phyloP scores from a whole-genome alignment of 768 basidiomycete genomes.

The Phylloporus rhodoxanthus region DNA sequence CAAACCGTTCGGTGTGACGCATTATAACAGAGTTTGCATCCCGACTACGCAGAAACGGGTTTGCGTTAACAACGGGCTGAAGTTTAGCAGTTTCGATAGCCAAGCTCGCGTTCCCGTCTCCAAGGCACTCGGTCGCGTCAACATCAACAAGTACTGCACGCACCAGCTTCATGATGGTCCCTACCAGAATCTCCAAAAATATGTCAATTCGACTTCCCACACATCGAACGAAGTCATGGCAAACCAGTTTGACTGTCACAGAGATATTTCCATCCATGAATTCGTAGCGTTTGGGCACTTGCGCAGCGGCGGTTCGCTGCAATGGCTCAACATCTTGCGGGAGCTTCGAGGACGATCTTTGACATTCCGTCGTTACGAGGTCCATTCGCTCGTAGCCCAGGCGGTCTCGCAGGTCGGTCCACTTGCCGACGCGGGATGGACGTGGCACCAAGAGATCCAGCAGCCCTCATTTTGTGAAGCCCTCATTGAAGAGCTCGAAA shows the following conservation, averaged over 20 bases:
- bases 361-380: slow-evolving; percentile 35
- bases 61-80: slow-evolving; percentile 32
- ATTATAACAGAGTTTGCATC: slow-evolving; percentile 12
- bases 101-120: slow-evolving; percentile 10
- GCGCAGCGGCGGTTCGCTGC: slow-evolving; percentile 40
- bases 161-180: slow-evolving; percentile 27
- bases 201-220: slow-evolving; percentile 33
- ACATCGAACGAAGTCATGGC: slow-evolving; percentile 42
- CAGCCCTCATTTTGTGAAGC: slow-evolving; percentile 30
- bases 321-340: slow-evolving; percentile 48
- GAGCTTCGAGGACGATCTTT: slow-evolving; percentile 38
- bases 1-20: slow-evolving; percentile 15
- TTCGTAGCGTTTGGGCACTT: slow-evolving; percentile 40
- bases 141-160: slow-evolving; percentile 26
- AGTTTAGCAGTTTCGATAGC: slow-evolving; percentile 28
- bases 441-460: slow-evolving; percentile 39
- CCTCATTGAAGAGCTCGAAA: slow-evolving; percentile 34
- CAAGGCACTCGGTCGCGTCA: slow-evolving; percentile 5
- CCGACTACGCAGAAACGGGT: slow-evolving; percentile 14
- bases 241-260: slow-evolving; percentile 37
- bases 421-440: slow-evolving; percentile 7
- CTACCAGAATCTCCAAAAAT: slow-evolving; percentile 36
- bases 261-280: slow-evolving; percentile 40
- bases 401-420: slow-evolving; percentile 41
- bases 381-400: slow-evolving; percentile 41